Conservation (phyloP, 2,329 filamentous ascomycete genomes). For the Zymoseptoria brevis region DNA sequence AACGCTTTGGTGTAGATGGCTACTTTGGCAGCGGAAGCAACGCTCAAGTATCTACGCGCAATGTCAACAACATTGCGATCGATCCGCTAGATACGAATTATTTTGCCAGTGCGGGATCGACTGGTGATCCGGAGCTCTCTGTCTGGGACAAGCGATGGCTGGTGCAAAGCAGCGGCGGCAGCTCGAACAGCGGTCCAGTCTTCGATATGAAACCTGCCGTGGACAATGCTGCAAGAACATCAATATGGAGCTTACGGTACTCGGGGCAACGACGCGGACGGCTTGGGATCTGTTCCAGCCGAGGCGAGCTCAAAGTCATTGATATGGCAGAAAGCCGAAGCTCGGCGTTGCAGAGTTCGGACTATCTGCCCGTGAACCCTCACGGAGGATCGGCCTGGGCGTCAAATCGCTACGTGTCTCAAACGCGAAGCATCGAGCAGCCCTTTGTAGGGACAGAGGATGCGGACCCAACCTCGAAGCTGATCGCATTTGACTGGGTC, state of each 20-base stretch:
- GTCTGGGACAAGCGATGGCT: slow-evolving; percentile 66
- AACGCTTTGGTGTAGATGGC: slow-evolving; percentile 14
- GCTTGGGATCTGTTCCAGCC: slow-evolving; percentile 52
- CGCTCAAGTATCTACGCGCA: slow-evolving; percentile 46
- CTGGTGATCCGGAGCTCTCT: slow-evolving; percentile 65
- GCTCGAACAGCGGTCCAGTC: slow-evolving; percentile 49
- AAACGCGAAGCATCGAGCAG: slow-evolving; percentile 34
- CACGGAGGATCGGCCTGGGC: slow-evolving; percentile 32
- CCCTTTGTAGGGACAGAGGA: slow-evolving; percentile 41
- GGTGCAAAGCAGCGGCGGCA: slow-evolving; percentile 34
- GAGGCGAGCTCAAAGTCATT: slow-evolving; percentile 47
- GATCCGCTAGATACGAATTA: slow-evolving; percentile 76
- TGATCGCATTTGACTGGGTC: slow-evolving; percentile 56
- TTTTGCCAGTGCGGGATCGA: slow-evolving; percentile 66
- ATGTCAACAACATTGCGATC: slow-evolving; percentile 63
- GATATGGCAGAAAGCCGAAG: slow-evolving; percentile 23
- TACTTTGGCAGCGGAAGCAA: slow-evolving; percentile 16
- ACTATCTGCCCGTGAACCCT: slow-evolving; percentile 20
- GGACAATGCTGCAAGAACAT: slow-evolving; percentile 40
- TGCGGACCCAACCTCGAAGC: slow-evolving; percentile 39
- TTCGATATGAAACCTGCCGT: slow-evolving; percentile 52
- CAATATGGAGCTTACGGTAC: slow-evolving; percentile 56
- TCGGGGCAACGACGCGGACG: slow-evolving; percentile 51
- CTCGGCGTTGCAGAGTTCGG: slow-evolving; percentile 10
- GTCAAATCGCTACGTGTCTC: slow-evolving; percentile 38